Base-by-base conservation (phyloP, 176 grass and related monocot species). In the Zoysia japonica region DNA sequence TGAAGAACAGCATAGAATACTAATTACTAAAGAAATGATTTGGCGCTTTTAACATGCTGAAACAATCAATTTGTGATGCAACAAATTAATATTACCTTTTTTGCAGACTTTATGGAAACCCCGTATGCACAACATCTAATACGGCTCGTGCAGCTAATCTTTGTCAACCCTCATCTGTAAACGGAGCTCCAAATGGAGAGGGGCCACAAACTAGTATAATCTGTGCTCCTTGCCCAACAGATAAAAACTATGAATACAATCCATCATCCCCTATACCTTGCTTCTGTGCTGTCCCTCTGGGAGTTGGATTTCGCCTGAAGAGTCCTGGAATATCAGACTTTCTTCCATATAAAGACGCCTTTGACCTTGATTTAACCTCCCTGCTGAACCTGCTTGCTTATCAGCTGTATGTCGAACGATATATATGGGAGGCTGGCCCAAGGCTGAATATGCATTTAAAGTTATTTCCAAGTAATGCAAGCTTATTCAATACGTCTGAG, bases 261-360 rank as follows among this genome's bases (percentile, higher is more conserved):
- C 92, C 92, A 86, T 54, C 63, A 28, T 90, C 89, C 47, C 80
- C 92, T 55, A 63, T 93, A 53, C 50, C 78, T 76, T 99, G 96
- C 68, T 37, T 71, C 2, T 99, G 96, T 78, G 75, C 76, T 77
- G 86, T 82, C 49, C 96, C 96, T 66, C 28, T 99, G 16, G 80
- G 76, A 88, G 84, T 99, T 76, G 90, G 90, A 82, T 90, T 93
- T 86, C 83, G 92, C 16, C 65, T 99, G 64, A 99, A 99, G 78
- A 94, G 90, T 70, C 92, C 96, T 76, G 92, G 84, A 40, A 93
- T 99, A 42, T 95, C 92, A 48, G 52, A 95, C 57, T 95, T 99
- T 70, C 83, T 0, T 71, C 77, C 88, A 3, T 95, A 93, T 80
- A 74, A 89, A 65, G 75, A 90, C 71, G 59, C n/a, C 70, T 99